phyloP scores from a whole-genome alignment of 2,329 filamentous ascomycete genomes.

The Dactylellina parvicollis region DNA sequence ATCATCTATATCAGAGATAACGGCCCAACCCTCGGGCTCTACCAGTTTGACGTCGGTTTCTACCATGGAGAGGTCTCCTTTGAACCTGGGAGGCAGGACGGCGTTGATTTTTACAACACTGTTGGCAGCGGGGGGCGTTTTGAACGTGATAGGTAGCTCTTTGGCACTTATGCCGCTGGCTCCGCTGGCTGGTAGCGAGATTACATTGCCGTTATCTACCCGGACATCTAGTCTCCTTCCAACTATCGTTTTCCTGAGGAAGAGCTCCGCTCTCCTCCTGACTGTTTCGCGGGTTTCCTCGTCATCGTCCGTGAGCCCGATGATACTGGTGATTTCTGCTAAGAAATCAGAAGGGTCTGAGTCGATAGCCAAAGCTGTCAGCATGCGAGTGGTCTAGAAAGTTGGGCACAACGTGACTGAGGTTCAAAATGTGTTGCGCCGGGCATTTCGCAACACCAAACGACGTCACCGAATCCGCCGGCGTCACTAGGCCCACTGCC shows the following conservation, averaged over 20 bases:
- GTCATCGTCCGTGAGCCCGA: constrained; percentile 43
- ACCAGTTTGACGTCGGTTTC: constrained; percentile 40
- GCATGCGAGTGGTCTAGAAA: background rate
- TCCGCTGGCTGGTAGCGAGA: constrained; percentile 28
- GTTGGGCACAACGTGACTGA: background rate
- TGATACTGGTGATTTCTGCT: constrained; percentile 27
- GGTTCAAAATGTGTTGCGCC: constrained; percentile 13
- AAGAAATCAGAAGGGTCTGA: constrained; percentile 42
- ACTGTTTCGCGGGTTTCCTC: constrained; percentile 41
- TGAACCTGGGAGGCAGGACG: constrained; percentile 20
- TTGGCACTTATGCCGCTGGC: constrained; percentile 45
- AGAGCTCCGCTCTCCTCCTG: constrained; percentile 21
- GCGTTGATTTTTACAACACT: constrained; percentile 39
- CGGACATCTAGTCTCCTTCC: constrained; percentile 34
- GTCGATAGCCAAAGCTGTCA: no score
- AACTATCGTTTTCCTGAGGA: constrained; percentile 39
- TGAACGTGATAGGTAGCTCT: constrained; percentile 26
- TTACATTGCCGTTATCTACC: constrained; percentile 33
- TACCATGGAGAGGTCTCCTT: constrained; percentile 3
- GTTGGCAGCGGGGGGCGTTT: background rate
- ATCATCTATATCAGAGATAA: constrained; percentile 76
- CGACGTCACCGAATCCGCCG: constrained; percentile 9
- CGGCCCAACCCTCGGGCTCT: constrained; percentile 45
- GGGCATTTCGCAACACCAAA: background rate
- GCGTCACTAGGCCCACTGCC: no score